Evolutionary conservation across 2,329 filamentous ascomycete species (phyloP), one percentile per base, ranked within the genome.

Genomic region (Lachnellula cervina): DNA sequence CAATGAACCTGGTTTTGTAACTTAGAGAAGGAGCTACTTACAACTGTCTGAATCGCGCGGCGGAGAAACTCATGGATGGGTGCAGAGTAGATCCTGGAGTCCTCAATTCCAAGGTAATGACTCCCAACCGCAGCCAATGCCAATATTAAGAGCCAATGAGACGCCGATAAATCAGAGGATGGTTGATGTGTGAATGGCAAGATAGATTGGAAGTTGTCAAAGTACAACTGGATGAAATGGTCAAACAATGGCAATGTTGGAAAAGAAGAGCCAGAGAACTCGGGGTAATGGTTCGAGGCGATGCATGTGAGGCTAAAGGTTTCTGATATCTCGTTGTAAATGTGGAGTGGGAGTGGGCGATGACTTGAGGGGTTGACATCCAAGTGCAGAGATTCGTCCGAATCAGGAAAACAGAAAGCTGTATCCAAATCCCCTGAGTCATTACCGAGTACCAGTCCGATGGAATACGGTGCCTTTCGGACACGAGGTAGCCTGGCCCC

Each of bases 61-160:
- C 72, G 70, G 47, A 74, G 62, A 54, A 76, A 69, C 55, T 76
- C 74, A 55, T 75, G 70, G 47, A 76, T 70, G 34, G 72, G 70
- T 44, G 65, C 56, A 35, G 66, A 62, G 49, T 68, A 68, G 6
- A 68, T 61, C 19, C 69, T 63, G 52, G 62, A 60, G 19, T 70
- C 60, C 14, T 62, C 54, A 11, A 57, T 52, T 34, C 68, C 66
- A 35, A 64, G 61, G 58, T 68, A 69, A 49, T 72, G 71, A 52
- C 72, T 73, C 6, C 74, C 74, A 49, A 76, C 66, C 45, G 74
- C 68, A 32, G 73, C 62, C 43, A 75, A 60, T 14, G 74, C 71
- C 49, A 76, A 59, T 4, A 67, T 64, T 44, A 75, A 59, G 13
- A 76, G 61, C 73, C 73, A 76, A 55, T 75, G 70, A 32, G 64